Evolutionary conservation across 306 rosid species (phyloP), one percentile per base, ranked within the genome.

Genomic region (Calophaca sinica): DNA sequence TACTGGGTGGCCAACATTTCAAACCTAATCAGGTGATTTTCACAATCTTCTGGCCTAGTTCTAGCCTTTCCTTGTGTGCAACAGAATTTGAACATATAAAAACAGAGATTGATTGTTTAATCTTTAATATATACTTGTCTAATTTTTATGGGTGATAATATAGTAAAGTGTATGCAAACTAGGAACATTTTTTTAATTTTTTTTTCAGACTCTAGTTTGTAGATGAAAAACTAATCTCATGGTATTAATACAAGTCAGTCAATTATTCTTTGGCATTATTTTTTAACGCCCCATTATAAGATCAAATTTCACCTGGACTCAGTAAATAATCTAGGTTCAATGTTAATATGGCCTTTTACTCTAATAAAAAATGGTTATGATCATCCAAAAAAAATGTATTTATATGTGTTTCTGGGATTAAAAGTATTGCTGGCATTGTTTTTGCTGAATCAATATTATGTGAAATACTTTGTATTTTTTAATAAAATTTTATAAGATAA

Each of bases 1-100:
- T 60, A 29, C 29, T 39, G 35, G 26, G 50, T 55, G 54, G 44
- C 68, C 35, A 31, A 54, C 46, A 52, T 65, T 76, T 5, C 20
- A 53, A 75, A 32, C 55, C 64, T 58, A 20, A 9, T 52, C 14
- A 9, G 33, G 15, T 20, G 13, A 49, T 49, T 68, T 28, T 48
- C 31, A 68, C 8, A 2, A 6, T 11, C 13, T 36, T 45, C 10
- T 45, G 71, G 6, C 39, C 39, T 20, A 29, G 12, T 31, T 67
- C 52, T 46, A 13, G 10, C 29, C 73, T 26, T 14, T 31, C 12
- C 46, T 32, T 53, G 61, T 50, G 32, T 50, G 39, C 42, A 7
- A 50, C 60, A 28, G 2, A 31, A 12, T 11, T 49, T 32, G 35
- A 68, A 48, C 35, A 7, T n/a, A n/a, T 51, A 12, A 15, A 41